These are phyloP conservation scores for Durio zibethinus DNA, from an alignment of 345 rosid species.

Conservation along the genomic window DNA sequence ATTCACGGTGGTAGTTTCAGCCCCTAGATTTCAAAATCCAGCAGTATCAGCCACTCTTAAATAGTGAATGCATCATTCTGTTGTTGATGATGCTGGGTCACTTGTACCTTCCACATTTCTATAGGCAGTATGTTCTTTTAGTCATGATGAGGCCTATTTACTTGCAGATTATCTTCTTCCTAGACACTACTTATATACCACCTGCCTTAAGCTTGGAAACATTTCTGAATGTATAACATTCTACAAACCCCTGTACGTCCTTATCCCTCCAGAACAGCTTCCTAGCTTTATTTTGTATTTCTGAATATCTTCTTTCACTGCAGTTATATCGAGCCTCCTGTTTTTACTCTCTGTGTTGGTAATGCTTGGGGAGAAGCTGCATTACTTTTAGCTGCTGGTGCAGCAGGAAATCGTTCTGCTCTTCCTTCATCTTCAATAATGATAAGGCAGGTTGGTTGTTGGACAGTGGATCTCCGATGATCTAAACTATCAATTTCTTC, in stretches of 20 bases:
- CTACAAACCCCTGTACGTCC: background rate
- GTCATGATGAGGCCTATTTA: conserved; percentile 1
- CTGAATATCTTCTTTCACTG: conserved; percentile 15
- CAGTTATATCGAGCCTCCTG: conserved; percentile 83
- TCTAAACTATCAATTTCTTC: conserved; percentile 3
- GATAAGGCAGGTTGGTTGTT: conserved; percentile 54
- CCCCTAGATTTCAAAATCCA: background rate
- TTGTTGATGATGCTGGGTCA: conserved; percentile 8
- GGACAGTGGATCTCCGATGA: conserved; percentile 10
- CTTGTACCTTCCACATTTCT: background rate
- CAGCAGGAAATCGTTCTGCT: conserved; percentile 61
- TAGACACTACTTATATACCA: background rate
- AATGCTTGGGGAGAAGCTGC: conserved; percentile 99
- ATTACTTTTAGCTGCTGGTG: conserved; percentile 71
- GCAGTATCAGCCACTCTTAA: background rate
- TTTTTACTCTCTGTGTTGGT: conserved; percentile 90
- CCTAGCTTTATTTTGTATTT: background rate
- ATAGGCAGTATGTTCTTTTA: background rate
- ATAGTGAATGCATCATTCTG: background rate
- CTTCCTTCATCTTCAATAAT: conserved; percentile 68
- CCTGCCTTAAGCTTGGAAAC: conserved; percentile 8
- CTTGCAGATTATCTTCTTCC: background rate
- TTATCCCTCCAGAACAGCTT: background rate
- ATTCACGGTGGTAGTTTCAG: background rate
- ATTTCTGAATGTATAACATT: conserved; percentile 1